These are phyloP conservation scores for Apiotrichum brassicae DNA, from an alignment of 1,284 basidiomycete genomes.

Conservation along the genomic window DNA sequence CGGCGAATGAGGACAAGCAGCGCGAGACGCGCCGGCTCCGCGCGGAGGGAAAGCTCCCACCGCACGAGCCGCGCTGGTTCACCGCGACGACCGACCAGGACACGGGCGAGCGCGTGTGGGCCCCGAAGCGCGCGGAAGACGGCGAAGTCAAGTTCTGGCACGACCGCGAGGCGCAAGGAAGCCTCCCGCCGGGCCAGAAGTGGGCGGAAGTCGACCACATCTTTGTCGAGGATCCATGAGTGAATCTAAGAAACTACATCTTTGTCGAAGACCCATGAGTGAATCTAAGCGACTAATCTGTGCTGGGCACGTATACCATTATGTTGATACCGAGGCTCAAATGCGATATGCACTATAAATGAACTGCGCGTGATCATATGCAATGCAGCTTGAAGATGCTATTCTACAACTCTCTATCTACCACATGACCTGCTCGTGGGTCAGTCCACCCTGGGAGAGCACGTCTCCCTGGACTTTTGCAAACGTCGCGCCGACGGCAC, in stretches of 20 bases:
- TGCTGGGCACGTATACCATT: no score
- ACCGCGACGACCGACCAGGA: constrained; percentile 67
- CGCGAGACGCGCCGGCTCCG: constrained; percentile 67
- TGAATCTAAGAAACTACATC: no score
- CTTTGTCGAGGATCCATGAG: constrained; percentile 49
- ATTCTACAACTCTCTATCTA: constrained; percentile 41
- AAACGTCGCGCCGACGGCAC: constrained; percentile 69
- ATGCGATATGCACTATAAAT: no score
- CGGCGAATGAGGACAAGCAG: constrained; percentile 80
- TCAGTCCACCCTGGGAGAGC: constrained; percentile 50
- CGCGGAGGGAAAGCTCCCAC: constrained; percentile 65
- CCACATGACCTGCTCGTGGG: constrained; percentile 69
- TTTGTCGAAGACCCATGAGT: constrained; percentile 49
- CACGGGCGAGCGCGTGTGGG: constrained; percentile 80
- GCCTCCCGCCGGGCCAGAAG: constrained; percentile 34
- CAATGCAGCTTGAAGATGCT: not conserved
- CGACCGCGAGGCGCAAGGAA: constrained; percentile 65
- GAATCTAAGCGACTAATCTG: no score
- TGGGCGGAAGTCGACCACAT: constrained; percentile 74
- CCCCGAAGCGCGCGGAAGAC: constrained; percentile 55
- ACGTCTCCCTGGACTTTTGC: constrained; percentile 82
- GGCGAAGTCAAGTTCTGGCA: constrained; percentile 71
- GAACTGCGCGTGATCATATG: no score
- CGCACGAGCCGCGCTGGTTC: constrained; percentile 82
- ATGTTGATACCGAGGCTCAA: no score